Conservation (phyloP, 352 stramenopile species). For the Phytopythium delawarense region DNA sequence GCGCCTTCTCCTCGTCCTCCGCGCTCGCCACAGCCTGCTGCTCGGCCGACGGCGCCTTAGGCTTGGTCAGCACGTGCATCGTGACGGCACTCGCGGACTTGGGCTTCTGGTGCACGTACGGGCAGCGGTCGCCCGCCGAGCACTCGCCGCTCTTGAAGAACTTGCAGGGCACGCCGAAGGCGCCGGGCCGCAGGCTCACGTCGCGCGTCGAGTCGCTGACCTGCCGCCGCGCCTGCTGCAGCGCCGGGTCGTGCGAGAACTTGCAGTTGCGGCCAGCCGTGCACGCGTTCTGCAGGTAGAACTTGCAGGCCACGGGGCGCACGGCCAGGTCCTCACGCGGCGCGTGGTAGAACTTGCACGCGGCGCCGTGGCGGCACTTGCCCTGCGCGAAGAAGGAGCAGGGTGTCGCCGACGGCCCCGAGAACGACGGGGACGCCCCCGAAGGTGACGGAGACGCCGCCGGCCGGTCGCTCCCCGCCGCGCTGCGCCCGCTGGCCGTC, state of each 20-base stretch:
- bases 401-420: slow-evolving; percentile 8
- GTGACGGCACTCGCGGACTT: slow-evolving; percentile 19
- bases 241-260: slow-evolving; percentile 45
- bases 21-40: slow-evolving; percentile 9
- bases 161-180: slow-evolving; percentile 54
- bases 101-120: slow-evolving; percentile 55
- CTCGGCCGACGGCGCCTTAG: slow-evolving; percentile 12
- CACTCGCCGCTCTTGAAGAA: slow-evolving; percentile 73
- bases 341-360: slow-evolving; percentile 65
- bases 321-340: slow-evolving; percentile 29
- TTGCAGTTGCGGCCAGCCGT: slow-evolving; percentile 59
- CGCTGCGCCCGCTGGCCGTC: not conserved
- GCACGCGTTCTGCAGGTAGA: slow-evolving; percentile 65
- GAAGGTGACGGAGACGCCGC: slow-evolving; percentile 6
- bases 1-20: slow-evolving; percentile 33
- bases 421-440: slow-evolving; percentile 1
- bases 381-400: slow-evolving; percentile 67
- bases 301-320: slow-evolving; percentile 56
- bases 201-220: slow-evolving; percentile 44
- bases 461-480: not conserved
- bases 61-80: slow-evolving; percentile 27
- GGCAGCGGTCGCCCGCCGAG: slow-evolving; percentile 53
- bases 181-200: slow-evolving; percentile 31
- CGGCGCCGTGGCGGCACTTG: slow-evolving; percentile 64
- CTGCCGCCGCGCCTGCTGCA: slow-evolving; percentile 15